Base-by-base conservation (phyloP, 169 alveolate genomes). In the Eimeria falciformis region DNA sequence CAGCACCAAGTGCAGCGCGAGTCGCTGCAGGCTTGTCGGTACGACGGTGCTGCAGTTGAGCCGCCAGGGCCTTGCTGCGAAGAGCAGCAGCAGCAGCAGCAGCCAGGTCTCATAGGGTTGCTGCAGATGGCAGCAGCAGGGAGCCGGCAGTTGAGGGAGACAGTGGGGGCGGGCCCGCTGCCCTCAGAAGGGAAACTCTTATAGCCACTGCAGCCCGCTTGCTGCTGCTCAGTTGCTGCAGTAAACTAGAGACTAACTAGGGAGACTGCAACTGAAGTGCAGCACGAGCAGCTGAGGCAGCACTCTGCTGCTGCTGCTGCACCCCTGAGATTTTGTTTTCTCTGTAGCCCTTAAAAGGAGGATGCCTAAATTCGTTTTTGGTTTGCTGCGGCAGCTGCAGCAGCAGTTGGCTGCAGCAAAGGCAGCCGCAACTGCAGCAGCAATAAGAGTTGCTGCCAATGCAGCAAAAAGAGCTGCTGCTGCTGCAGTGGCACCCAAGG, bases 191-290 rank as follows among this genome's bases (percentile, higher is more conserved):
- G n/a, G n/a, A n/a, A n/a, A n/a, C n/a, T n/a, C n/a, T n/a, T n/a
- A n/a, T 56, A 71, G 83, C 83, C 29, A 56, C 56, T 14, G 27
- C 56, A 29, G 83, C 7, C 40, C 4, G 29, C 83, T 56, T 37
- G 40, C 58, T 27, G 23, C 40, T 17, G 29, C 29, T 18, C 27
- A 71, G 18, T 40, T 71, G 83, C 83, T 56, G 7, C 5, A 53
- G 25, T 71, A 53, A 11, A 37, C 56, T n/a, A n/a, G n/a, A n/a
- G n/a, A n/a, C n/a, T n/a, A n/a, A n/a, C n/a, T n/a, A n/a, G n/a
- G 18, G 83, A 71, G 58, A 71, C 58, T 56, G 83, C 83, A 6
- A 71, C 83, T 37, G 83, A 53, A 71, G 56, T 37, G 56, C 83
- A 71, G 83, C 83, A 71, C 37, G 58, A 56, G 58, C 58, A 71